Evolutionary conservation across 2,329 filamentous ascomycete genomes (phyloP).

Genomic region (Neopestalotiopsis rosae): DNA sequence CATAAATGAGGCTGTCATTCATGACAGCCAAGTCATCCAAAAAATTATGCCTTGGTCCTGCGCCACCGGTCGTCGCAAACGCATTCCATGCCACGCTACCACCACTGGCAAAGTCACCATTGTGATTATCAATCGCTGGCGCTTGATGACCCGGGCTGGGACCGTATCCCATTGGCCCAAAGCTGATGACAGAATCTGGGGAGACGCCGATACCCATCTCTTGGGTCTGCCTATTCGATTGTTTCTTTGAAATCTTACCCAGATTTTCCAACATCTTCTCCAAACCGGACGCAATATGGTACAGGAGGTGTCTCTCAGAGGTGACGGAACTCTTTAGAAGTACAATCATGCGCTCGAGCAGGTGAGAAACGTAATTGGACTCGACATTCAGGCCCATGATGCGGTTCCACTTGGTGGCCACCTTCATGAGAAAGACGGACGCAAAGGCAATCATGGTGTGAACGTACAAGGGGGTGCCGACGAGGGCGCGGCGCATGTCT

Average conservation of each 20-base stretch:
- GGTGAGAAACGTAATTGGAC: constrained; percentile 33
- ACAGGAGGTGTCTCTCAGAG: constrained; percentile 41
- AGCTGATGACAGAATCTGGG: constrained; percentile 18
- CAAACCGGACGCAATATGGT: constrained; percentile 42
- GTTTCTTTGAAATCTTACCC: neutral
- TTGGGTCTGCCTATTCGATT: neutral
- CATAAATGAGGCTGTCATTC: constrained; percentile 33
- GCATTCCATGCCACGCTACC: constrained; percentile 7
- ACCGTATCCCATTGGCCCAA: constrained; percentile 20
- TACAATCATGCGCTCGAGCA: constrained; percentile 38
- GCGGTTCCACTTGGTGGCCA: constrained; percentile 35
- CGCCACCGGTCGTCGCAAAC: constrained; percentile 16
- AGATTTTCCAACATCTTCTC: constrained; percentile 38
- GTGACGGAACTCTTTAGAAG: constrained; percentile 37
- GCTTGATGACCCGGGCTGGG: neutral
- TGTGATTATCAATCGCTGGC: neutral
- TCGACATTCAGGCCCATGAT: constrained; percentile 41
- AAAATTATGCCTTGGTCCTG: neutral
- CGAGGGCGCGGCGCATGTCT: constrained; percentile 31
- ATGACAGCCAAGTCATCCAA: constrained; percentile 28
- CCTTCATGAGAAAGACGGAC: constrained; percentile 33
- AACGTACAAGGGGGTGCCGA: constrained; percentile 33
- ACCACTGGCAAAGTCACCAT: neutral
- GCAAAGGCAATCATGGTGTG: constrained; percentile 37
- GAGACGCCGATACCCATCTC: neutral